These are phyloP conservation scores for Zalaria sp. DNA, from an alignment of 2,329 filamentous ascomycete species.

Conservation along the genomic window DNA sequence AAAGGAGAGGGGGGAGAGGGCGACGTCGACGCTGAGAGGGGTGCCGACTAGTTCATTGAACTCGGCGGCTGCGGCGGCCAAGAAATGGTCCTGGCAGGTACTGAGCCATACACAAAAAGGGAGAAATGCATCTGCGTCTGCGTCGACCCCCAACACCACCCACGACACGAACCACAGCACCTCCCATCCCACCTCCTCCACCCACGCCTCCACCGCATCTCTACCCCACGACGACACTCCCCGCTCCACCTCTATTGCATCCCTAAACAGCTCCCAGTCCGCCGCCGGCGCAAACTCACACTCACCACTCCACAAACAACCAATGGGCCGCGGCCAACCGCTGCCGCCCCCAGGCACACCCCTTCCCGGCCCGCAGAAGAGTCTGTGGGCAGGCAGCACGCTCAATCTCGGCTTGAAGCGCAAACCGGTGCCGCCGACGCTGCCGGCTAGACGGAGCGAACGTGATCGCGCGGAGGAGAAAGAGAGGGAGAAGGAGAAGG, in stretches of 20 bases:
- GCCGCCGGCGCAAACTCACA: not conserved
- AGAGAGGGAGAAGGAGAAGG: not conserved
- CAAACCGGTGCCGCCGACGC: constrained; percentile 11
- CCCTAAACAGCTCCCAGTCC: not conserved
- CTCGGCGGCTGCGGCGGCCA: constrained; percentile 37
- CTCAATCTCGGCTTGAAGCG: constrained; percentile 9
- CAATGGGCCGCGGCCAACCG: constrained; percentile 71
- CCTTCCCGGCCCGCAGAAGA: constrained; percentile 38
- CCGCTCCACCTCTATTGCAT: not conserved
- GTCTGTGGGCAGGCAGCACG: constrained; percentile 7
- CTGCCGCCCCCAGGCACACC: constrained; percentile 70
- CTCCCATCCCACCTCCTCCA: not conserved
- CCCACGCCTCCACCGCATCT: not conserved
- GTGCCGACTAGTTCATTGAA: not conserved
- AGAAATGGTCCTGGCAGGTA: constrained; percentile 45
- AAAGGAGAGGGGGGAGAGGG: not conserved
- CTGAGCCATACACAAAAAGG: constrained; percentile 22
- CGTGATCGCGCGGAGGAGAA: not conserved
- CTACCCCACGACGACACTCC: too few species aligned
- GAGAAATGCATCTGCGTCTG: not conserved
- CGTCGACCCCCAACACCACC: not conserved
- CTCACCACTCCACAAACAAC: constrained; percentile 27
- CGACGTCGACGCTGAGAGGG: not conserved
- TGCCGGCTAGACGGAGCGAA: not conserved
- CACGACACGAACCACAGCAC: not conserved